A percentile compares a stretch with the other conserved stretches of the same genome.
These are phyloP conservation scores for Aspergillus tanneri DNA, from an alignment of 2,329 filamentous ascomycete species.

Conservation along the genomic window DNA sequence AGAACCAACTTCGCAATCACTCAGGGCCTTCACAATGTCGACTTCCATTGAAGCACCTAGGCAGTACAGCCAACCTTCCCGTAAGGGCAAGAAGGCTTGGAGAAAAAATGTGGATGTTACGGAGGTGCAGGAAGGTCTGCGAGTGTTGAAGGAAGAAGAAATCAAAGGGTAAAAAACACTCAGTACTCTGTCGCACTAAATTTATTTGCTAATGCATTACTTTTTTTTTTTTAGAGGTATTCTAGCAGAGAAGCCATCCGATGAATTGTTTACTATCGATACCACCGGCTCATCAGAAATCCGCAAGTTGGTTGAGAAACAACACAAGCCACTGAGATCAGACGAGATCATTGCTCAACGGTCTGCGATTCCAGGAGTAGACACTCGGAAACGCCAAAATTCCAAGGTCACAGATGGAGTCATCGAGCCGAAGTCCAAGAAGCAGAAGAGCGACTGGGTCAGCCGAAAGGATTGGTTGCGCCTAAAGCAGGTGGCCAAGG, in stretches of 20 bases:
- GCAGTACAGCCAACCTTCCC: conserved; percentile 82
- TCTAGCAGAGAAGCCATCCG: conserved; percentile 75
- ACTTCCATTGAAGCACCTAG: conserved; percentile 60
- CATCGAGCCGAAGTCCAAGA: conserved; percentile 66
- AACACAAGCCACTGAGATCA: conserved; percentile 76
- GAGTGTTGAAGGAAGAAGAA: conserved; percentile 82
- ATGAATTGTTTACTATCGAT: conserved; percentile 83
- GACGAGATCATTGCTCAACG: conserved; percentile 89
- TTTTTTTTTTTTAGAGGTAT: conserved; percentile 63
- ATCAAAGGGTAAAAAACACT: conserved; percentile 88
- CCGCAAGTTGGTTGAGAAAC: conserved; percentile 63
- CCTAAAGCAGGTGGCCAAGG: conserved; percentile 78
- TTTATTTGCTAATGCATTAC: background rate
- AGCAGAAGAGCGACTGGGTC: conserved; percentile 73
- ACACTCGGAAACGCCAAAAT: conserved; percentile 71
- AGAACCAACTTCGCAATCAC: conserved; percentile 10
- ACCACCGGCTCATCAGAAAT: conserved; percentile 67
- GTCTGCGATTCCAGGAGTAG: conserved; percentile 76
- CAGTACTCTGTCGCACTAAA: conserved; percentile 11
- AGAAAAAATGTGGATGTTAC: conserved; percentile 95
- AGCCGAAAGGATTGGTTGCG: conserved; percentile 79
- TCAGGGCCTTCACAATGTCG: conserved; percentile 30
- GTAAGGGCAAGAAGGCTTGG: conserved; percentile 99
- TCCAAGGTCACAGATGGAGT: conserved; percentile 72
- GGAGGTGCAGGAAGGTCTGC: conserved; percentile 78